Evolutionary conservation across 2,329 filamentous ascomycete species (phyloP), one percentile per base, ranked within the genome.

Genomic region (Parascedosporium putredinis): DNA sequence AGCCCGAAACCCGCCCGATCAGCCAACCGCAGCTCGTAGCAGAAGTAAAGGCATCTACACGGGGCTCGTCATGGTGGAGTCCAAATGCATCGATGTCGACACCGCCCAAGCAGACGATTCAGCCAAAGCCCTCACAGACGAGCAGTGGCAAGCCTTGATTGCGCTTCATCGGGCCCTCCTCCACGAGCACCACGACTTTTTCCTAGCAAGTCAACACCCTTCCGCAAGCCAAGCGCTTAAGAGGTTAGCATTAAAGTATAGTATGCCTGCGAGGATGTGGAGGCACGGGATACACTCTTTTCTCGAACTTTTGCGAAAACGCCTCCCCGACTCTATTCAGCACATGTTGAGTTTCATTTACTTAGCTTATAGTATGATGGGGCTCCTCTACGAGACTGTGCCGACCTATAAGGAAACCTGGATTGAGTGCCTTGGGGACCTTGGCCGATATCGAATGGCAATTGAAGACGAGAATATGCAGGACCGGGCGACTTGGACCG

Each of bases 201-300:
- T 96, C 51, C 69, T 95, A 1, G 90, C 90, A 0, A 86, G 81
- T 0, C 89, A 96, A 56, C 89, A 97, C 59, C 90, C 88, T 0
- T 84, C 83, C 0, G 87, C 88, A 0, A 86, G 76, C 22, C 73
- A 74, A 0, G 79, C 83, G 0, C 62, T 97, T 0, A 74, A 78
- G 3, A 71, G 79, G 0, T 64, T 96, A 0, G 84, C 89, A 0
- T 75, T 76, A 0, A 93, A 93, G 53, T 95, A 95, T 57, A 81
- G 82, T 0, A 96, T 97, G 88, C 90, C 91, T 0, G 88, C 87
- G 0, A 73, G 91, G 0, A 93, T 97, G 86, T 97, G 93, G 93
- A 76, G 88, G 0, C 87, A 95, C 57, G 91, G 87, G 0, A 96
- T 97, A 3, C 88, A 94, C 60, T 83, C 81, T 0, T 93, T 93